These are phyloP conservation scores for Leccinellum luteum DNA, from an alignment of 768 basidiomycete species.

Conservation along the genomic window DNA sequence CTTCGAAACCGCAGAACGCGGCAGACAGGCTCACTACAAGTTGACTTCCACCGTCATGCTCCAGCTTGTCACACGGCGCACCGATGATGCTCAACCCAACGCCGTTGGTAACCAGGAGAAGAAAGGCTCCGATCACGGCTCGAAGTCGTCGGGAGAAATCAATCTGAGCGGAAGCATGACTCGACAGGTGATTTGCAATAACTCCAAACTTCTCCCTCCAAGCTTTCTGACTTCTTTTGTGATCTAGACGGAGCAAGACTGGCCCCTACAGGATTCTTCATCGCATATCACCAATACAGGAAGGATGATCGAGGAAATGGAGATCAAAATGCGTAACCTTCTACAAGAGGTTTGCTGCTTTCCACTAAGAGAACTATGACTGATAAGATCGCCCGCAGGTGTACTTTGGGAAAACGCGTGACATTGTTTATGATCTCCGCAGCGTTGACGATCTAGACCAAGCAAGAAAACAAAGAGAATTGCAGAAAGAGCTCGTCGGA, in stretches of 20 bases:
- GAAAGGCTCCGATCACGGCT: slow-evolving; percentile 41
- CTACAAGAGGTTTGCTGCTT: slow-evolving; percentile 67
- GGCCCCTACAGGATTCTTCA: slow-evolving; percentile 70
- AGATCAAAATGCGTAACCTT: slow-evolving; percentile 97
- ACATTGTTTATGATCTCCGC: slow-evolving; percentile 90
- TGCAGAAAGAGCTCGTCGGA: slow-evolving; percentile 89
- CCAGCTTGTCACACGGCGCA: slow-evolving; percentile 65
- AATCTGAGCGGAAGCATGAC: slow-evolving; percentile 96
- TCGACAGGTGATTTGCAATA: slow-evolving; percentile 65
- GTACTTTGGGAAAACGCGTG: slow-evolving; percentile 95
- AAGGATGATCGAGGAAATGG: slow-evolving; percentile 96
- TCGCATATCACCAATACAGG: slow-evolving; percentile 95
- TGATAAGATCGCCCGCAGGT: slow-evolving; percentile 47
- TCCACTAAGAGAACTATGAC: neutral
- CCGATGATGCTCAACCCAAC: slow-evolving; percentile 24
- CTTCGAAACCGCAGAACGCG: slow-evolving; percentile 91
- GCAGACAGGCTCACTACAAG: slow-evolving; percentile 93
- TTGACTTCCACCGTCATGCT: slow-evolving; percentile 97
- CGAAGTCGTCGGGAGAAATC: slow-evolving; percentile 71
- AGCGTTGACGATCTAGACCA: slow-evolving; percentile 84
- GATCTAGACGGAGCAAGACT: slow-evolving; percentile 81
- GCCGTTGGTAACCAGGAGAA: slow-evolving; percentile 28
- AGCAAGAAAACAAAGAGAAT: slow-evolving; percentile 72
- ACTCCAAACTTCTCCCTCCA: slow-evolving; percentile 4
- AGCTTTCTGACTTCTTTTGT: slow-evolving; percentile 4